phyloP scores from a whole-genome alignment of 176 grass and related monocot genomes.

The Pharus latifolius region DNA sequence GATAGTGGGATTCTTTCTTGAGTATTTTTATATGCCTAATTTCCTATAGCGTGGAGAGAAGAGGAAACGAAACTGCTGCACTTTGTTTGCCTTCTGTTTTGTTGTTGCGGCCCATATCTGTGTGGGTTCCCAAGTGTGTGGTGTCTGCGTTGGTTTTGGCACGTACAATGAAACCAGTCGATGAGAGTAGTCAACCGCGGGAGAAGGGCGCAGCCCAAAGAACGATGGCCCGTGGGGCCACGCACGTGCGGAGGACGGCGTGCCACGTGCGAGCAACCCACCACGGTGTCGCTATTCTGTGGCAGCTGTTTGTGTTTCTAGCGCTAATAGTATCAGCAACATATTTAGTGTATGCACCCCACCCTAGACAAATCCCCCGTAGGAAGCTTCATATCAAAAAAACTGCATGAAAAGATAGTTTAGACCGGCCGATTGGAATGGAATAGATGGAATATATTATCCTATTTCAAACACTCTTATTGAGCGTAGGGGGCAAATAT shows the following conservation, averaged over 20 bases:
- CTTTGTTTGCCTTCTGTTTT: neutral
- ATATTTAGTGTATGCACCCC: too few relatives aligned
- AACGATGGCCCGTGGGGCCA: slow-evolving; percentile 28
- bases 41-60: neutral
- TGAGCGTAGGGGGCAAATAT: too few relatives aligned
- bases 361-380: too few relatives aligned
- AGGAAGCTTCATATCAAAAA: too few relatives aligned
- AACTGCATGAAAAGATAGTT: too few relatives aligned
- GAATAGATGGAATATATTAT: too few relatives aligned
- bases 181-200: slow-evolving; percentile 15
- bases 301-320: slow-evolving; percentile 21
- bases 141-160: slow-evolving; percentile 5
- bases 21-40: slow-evolving; percentile 18
- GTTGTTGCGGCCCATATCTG: neutral
- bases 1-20: slow-evolving; percentile 44
- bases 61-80: slow-evolving; percentile 4
- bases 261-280: slow-evolving; percentile 31
- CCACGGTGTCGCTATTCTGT: too few relatives aligned
- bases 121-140: neutral
- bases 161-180: slow-evolving; percentile 4
- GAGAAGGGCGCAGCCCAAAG: neutral
- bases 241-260: slow-evolving; percentile 18
- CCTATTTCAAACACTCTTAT: too few relatives aligned
- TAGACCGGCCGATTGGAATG: too few relatives aligned
- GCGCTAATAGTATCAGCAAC: neutral